Evolutionary conservation across 148 eudicot genomes (phyloP), one percentile per base, ranked within the genome.

Genomic region (Agrostemma githago): DNA sequence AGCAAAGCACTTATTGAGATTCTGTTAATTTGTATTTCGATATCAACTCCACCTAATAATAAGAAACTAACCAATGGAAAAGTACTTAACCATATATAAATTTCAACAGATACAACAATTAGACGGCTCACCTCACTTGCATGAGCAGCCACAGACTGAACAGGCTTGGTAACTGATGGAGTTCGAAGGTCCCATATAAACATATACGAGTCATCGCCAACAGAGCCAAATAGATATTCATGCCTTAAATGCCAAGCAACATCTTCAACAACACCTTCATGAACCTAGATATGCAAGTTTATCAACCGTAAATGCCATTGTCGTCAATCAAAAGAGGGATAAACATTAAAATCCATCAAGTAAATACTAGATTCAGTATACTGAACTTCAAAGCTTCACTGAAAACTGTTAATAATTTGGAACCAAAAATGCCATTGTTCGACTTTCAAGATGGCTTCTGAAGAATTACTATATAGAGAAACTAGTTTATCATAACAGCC

Each of bases 241-340:
- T 90, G 88, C 85, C 89, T 89, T 84, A 82, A 77, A 84, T 92
- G 97, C 97, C 97, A 92, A 40, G 97, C 87, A 67, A 92, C 97
- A 82, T 92, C 97, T 78, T 92, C 95, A 41, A 92, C 97, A 56
- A 84, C 92, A 68, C 95, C 92, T 77, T 92, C 92, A 84, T 88
- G 95, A 74, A 88, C 88, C 95, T 92, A 74, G 46, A 74, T 64
- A 69, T 54, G 48, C 68, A 80, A 77, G 70, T 42, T 34, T 40
- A 66, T 57, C 38, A 78, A 26, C 54, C 61, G 26, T 37, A 72
- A 5, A 38, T 38, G 39, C 11, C 57, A 44, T n/a, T 9, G 61
- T 34, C 39, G 70, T 11, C 44, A 63, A 48, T 26, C n/a, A 19
- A 58, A 19, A 37, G 53, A 15, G 39, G 44, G 1, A 56, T 8